These are phyloP conservation scores for Vaccinium corymbosum DNA, from an alignment of 148 eudicot species.

Conservation along the genomic window DNA sequence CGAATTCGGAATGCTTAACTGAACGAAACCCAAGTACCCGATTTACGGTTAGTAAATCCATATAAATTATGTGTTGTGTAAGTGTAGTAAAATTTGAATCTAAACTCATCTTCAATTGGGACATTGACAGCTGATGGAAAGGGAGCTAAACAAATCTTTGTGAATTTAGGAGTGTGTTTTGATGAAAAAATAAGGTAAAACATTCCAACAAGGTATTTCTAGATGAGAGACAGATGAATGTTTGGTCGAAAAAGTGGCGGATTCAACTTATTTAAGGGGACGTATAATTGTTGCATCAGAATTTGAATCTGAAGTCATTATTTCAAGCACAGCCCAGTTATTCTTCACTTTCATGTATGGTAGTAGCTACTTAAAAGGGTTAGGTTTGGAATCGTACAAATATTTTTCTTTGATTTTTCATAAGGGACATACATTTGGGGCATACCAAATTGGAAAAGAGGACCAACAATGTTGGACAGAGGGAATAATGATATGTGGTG, in stretches of 20 bases:
- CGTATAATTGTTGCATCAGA: too few species aligned
- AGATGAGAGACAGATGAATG: neutral
- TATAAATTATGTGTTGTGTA: neutral
- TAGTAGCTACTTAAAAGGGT: neutral
- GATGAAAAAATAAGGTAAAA: neutral
- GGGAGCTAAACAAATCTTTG: too few species aligned
- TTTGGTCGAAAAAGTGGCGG: neutral
- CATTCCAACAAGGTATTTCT: neutral
- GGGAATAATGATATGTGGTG: neutral
- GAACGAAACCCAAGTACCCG: neutral
- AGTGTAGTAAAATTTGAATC: neutral
- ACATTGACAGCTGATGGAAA: too few species aligned
- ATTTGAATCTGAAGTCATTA: too few species aligned
- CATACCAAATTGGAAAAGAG: neutral
- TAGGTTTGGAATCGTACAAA: neutral
- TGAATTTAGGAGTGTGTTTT: neutral
- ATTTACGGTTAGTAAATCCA: neutral
- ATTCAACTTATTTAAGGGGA: neutral
- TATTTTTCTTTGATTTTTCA: neutral
- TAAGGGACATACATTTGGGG: neutral
- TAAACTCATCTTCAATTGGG: too few species aligned
- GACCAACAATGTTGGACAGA: neutral
- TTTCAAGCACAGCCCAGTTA: neutral
- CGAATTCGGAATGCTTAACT: neutral
- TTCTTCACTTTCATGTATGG: neutral